Evolutionary conservation across 169 alveolate genomes (phyloP), one percentile per base, ranked within the genome.

Genomic region (Theileria equi): DNA sequence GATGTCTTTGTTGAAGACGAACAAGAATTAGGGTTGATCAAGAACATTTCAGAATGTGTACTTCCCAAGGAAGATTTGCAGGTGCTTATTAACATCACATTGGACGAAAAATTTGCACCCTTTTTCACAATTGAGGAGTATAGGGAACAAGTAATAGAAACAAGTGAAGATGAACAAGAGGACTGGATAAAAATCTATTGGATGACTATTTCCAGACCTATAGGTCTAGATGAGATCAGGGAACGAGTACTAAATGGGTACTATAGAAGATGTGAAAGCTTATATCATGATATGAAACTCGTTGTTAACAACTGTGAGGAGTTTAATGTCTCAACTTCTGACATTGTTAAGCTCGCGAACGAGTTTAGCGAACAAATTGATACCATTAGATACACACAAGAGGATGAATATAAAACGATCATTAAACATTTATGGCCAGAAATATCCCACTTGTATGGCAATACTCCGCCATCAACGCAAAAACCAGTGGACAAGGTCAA

Each of bases 161-260:
- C 32, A 25, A 35, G 31, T 58, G 74, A 21, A n/a, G 66, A 68
- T 71, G 38, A 66, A 23, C 28, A n/a, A n/a, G 78, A 82, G 13
- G 60, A 31, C 13, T 82, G 90, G 90, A 74, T 82, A 25, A 40
- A 47, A 21, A 43, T 40, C 5, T 83, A 83, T 29, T 80, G 89
- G 88, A 34, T 38, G 63, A 69, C 70, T 13, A 52, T 83, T 32
- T 62, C 89, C 36, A 44, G 41, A 28, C 90, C 90, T 31, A 58
- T 83, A 63, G 40, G 80, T 26, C 26, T 83, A 48, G 67, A 45
- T 16, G 38, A 45, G 47, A 66, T 83, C 40, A 47, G 81, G 19
- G 49, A 80, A 45, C 60, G 89, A 43, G 54, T 83, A 6, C 28
- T 59, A 16, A 72, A 53, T 31, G 61, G 65, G 38, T 83, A 71